These are phyloP conservation scores for Tolypocladium endophyticum DNA, from an alignment of 2,329 filamentous ascomycete genomes.

Conservation along the genomic window DNA sequence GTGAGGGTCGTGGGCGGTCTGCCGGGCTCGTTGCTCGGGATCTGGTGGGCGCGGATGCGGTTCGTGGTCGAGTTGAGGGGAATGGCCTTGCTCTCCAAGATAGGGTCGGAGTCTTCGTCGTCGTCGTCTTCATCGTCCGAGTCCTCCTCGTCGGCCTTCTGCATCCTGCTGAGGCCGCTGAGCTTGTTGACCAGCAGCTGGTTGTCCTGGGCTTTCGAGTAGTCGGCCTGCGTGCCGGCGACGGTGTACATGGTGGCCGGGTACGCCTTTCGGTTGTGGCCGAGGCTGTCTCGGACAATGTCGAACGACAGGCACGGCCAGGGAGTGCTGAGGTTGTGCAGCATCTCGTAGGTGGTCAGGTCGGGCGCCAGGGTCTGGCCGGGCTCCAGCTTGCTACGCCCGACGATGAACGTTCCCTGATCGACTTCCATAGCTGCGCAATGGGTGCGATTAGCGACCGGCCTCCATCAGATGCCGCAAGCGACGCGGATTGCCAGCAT, in stretches of 20 bases:
- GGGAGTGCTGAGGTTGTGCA: conserved; percentile 84
- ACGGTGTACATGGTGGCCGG: conserved; percentile 93
- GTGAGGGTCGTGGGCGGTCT: conserved; percentile 72
- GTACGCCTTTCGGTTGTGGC: conserved; percentile 84
- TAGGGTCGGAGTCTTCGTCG: conserved; percentile 72
- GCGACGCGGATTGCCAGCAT: not conserved
- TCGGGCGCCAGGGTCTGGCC: conserved; percentile 89
- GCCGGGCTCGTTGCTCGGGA: conserved; percentile 58
- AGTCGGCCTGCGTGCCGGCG: conserved; percentile 85
- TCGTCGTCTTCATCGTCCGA: conserved; percentile 62
- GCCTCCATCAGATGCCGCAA: not conserved
- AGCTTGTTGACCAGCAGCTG: conserved; percentile 94
- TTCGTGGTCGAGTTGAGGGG: conserved; percentile 83
- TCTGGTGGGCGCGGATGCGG: conserved; percentile 80
- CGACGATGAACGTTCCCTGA: conserved; percentile 90
- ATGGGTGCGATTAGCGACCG: not conserved
- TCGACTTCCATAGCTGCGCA: conserved; percentile 74
- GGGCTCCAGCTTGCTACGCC: conserved; percentile 79
- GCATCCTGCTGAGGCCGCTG: conserved; percentile 82
- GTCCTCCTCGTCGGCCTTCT: conserved; percentile 55
- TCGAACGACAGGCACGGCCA: conserved; percentile 98
- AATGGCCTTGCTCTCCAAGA: conserved; percentile 86
- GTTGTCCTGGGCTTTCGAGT: conserved; percentile 68
- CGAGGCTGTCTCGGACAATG: conserved; percentile 74
- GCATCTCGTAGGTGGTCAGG: conserved; percentile 92